Percentiles rank a stretch among this genome's conserved stretches.
phyloP scores from a whole-genome alignment of 2,329 filamentous ascomycete genomes.

The Colletotrichum paranaense region DNA sequence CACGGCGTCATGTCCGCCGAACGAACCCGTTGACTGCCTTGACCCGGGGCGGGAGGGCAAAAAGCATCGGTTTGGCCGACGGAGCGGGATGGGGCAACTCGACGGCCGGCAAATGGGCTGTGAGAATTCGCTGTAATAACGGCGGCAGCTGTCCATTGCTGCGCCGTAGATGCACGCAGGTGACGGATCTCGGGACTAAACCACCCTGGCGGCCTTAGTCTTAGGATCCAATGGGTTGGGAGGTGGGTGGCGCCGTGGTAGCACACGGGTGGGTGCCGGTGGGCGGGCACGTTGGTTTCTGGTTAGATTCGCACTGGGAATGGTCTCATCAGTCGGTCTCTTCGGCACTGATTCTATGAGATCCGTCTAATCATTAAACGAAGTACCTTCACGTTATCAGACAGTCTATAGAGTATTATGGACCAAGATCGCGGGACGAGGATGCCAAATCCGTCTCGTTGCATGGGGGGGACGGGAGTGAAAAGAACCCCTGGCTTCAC shows the following conservation, averaged over 20 bases:
- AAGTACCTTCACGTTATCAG: not conserved
- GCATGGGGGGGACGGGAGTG: not conserved
- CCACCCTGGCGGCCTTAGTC: not conserved
- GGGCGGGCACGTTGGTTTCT: not conserved
- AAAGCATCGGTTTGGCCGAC: slow-evolving; percentile 19
- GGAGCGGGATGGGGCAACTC: slow-evolving; percentile 25
- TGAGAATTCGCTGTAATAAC: not conserved
- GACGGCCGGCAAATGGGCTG: not conserved
- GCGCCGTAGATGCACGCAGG: not conserved
- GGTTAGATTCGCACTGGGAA: slow-evolving; percentile 1
- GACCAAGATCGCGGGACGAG: not conserved
- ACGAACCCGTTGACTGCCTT: not conserved
- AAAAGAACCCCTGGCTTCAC: slow-evolving; percentile 8
- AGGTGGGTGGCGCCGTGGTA: not conserved
- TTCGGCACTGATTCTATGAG: not conserved
- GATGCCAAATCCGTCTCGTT: slow-evolving; percentile 1
- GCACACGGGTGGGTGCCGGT: not conserved
- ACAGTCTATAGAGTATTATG: too few species aligned
- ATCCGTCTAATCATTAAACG: not conserved
- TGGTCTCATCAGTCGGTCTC: slow-evolving; percentile 3
- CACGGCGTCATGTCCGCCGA: not conserved
- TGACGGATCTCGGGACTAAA: not conserved
- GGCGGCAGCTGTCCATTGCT: slow-evolving; percentile 1
- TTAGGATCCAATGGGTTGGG: slow-evolving; percentile 1
- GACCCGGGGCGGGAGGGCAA: not conserved